Evolutionary conservation across 164 flowering plant genomes (phyloP).

Genomic region (Taxillus chinensis): DNA sequence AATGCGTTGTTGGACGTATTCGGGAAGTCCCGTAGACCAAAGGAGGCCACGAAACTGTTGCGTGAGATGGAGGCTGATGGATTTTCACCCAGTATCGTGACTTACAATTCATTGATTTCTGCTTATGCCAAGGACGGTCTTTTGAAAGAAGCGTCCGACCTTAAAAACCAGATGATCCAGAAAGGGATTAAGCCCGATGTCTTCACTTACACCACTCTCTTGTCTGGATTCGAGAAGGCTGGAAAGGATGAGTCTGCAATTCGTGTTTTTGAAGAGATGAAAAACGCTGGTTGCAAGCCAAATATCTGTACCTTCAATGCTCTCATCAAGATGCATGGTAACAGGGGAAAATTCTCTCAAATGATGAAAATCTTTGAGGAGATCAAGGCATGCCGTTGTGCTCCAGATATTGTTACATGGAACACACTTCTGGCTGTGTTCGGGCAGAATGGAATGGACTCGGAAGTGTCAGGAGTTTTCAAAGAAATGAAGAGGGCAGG

Average conservation of each 20-base stretch:
- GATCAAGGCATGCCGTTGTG: constrained; percentile 41
- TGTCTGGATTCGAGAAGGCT: constrained; percentile 82
- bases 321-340: constrained; percentile 87
- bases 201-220: constrained; percentile 75
- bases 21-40: constrained; percentile 71
- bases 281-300: constrained; percentile 56
- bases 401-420: constrained; percentile 92
- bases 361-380: constrained; percentile 89
- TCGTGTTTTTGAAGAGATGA: constrained; percentile 77
- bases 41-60: constrained; percentile 69
- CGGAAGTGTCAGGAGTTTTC: constrained; percentile 78
- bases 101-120: constrained; percentile 78
- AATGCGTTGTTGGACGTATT: constrained; percentile 85
- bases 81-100: constrained; percentile 59
- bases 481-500: constrained; percentile 95
- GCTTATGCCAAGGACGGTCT: constrained; percentile 78
- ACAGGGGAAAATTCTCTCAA: constrained; percentile 64
- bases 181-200: constrained; percentile 81
- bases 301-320: constrained; percentile 90
- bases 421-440: constrained; percentile 78
- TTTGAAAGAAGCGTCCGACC: constrained; percentile 67
- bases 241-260: constrained; percentile 84
- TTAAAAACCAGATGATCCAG: constrained; percentile 53
- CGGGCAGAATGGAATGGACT: constrained; percentile 88
- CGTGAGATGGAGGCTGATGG: constrained; percentile 72